phyloP scores from a whole-genome alignment of 2,329 filamentous ascomycete species.

The Hypoxylon sp. region DNA sequence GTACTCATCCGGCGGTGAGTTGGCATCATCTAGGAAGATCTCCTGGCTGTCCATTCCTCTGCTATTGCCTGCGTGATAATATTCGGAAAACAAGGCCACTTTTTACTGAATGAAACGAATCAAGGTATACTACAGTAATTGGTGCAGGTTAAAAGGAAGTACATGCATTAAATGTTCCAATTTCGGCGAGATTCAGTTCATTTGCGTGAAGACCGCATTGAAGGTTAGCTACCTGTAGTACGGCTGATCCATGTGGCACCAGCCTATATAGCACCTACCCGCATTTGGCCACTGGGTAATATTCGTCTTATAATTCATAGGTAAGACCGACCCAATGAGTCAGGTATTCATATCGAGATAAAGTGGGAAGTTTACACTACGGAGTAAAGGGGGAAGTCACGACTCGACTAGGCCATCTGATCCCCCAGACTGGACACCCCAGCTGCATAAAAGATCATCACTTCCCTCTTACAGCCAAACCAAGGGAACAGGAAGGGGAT shows the following conservation, averaged over 20 bases:
- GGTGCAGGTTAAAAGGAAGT: background rate
- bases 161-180: background rate
- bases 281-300: background rate
- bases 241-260: background rate
- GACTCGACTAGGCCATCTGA: too few relatives aligned
- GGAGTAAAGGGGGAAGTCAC: too few relatives aligned
- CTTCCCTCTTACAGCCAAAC: too few relatives aligned
- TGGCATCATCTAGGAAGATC: conserved; percentile 1
- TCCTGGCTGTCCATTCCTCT: conserved; percentile 16
- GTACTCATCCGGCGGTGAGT: conserved; percentile 43
- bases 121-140: background rate
- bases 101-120: background rate
- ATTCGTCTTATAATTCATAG: background rate
- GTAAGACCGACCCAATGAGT: background rate
- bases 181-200: background rate
- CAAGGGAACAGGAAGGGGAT: too few relatives aligned
- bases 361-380: too few relatives aligned
- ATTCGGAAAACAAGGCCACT: too few relatives aligned
- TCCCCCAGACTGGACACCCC: too few relatives aligned
- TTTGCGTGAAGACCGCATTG: background rate
- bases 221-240: too few relatives aligned
- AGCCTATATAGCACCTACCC: background rate
- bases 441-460: too few relatives aligned
- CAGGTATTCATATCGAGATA: background rate
- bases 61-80: background rate